A percentile compares a stretch with the other conserved stretches of the same genome.
Evolutionary conservation across 2,329 filamentous ascomycete species (phyloP).

Genomic region (Ophiostoma perfectum): DNA sequence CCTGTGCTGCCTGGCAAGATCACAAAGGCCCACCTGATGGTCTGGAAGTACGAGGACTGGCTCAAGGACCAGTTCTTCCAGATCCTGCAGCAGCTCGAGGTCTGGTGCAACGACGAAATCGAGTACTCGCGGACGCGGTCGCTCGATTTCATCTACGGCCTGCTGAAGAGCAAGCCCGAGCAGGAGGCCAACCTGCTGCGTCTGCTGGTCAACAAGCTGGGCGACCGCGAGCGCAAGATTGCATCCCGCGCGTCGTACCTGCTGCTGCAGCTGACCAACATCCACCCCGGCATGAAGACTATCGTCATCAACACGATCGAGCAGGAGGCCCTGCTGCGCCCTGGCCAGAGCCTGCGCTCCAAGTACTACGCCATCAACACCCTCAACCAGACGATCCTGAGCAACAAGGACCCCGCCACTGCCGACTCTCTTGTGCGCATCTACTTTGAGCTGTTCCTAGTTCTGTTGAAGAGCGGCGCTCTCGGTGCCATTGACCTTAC

Average conservation of each 20-base stretch:
- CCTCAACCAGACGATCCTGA: conserved; percentile 91
- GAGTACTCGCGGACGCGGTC: conserved; percentile 85
- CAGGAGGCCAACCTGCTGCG: conserved; percentile 92
- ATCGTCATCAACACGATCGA: conserved; percentile 82
- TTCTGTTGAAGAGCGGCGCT: conserved; percentile 62
- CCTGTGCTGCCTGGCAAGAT: conserved; percentile 68
- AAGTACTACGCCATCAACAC: conserved; percentile 97
- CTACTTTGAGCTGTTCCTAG: conserved; percentile 85
- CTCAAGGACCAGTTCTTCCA: conserved; percentile 92
- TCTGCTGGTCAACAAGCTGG: conserved; percentile 90
- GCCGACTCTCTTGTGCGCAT: conserved; percentile 79
- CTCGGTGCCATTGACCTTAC: conserved; percentile 40
- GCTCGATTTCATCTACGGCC: conserved; percentile 83
- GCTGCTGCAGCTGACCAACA: conserved; percentile 81
- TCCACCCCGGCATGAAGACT: conserved; percentile 89
- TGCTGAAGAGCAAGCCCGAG: conserved; percentile 92
- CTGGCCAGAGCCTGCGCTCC: conserved; percentile 79
- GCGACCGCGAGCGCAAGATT: conserved; percentile 92
- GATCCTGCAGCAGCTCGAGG: conserved; percentile 82
- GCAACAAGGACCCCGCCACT: conserved; percentile 71
- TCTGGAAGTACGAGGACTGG: conserved; percentile 93
- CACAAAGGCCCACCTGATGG: conserved; percentile 70
- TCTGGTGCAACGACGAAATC: conserved; percentile 92
- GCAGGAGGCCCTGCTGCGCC: conserved; percentile 78
- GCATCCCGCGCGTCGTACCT: conserved; percentile 89